Conservation (phyloP, 805 yeast species). For the Pichia insulana region DNA sequence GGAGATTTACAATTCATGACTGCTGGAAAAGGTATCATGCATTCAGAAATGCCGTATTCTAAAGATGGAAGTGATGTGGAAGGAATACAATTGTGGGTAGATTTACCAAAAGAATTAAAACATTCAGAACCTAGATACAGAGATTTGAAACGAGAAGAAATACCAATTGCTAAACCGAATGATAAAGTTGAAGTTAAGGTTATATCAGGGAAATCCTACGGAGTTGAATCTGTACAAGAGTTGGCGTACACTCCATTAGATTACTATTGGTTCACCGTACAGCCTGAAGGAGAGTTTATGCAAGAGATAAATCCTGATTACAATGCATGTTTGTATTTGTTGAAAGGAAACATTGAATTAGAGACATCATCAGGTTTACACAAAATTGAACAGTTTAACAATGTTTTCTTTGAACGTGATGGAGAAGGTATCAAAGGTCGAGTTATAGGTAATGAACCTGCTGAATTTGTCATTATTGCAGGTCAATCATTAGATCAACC, state of each 20-base stretch:
- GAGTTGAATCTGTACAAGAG: slow-evolving; percentile 63
- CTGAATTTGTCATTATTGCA: slow-evolving; percentile 64
- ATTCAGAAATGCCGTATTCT: slow-evolving; percentile 75
- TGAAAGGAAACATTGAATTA: slow-evolving; percentile 51
- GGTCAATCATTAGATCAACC: slow-evolving; percentile 69
- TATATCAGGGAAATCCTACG: slow-evolving; percentile 70
- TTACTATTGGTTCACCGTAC: slow-evolving; percentile 56
- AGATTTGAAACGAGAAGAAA: slow-evolving; percentile 60
- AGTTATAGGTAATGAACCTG: slow-evolving; percentile 35
- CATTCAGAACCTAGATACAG: slow-evolving; percentile 67
- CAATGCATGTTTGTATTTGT: slow-evolving; percentile 64
- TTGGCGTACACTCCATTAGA: slow-evolving; percentile 77
- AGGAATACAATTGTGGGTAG: slow-evolving; percentile 88
- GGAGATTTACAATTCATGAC: slow-evolving; percentile 94
- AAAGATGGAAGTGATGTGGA: slow-evolving; percentile 38
- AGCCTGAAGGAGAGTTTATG: slow-evolving; percentile 56
- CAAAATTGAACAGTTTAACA: slow-evolving; percentile 36
- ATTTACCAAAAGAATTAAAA: slow-evolving; percentile 58
- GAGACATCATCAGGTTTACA: slow-evolving; percentile 26
- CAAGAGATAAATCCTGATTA: slow-evolving; percentile 53
- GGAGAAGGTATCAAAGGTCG: slow-evolving; percentile 55
- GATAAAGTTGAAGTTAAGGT: slow-evolving; percentile 62
- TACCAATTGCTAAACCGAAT: slow-evolving; percentile 58
- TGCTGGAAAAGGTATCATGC: slow-evolving; percentile 82
- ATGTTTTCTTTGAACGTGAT: slow-evolving; percentile 58